Base-by-base conservation (phyloP, 768 basidiomycete species). In the Leccinum sublutescens region DNA sequence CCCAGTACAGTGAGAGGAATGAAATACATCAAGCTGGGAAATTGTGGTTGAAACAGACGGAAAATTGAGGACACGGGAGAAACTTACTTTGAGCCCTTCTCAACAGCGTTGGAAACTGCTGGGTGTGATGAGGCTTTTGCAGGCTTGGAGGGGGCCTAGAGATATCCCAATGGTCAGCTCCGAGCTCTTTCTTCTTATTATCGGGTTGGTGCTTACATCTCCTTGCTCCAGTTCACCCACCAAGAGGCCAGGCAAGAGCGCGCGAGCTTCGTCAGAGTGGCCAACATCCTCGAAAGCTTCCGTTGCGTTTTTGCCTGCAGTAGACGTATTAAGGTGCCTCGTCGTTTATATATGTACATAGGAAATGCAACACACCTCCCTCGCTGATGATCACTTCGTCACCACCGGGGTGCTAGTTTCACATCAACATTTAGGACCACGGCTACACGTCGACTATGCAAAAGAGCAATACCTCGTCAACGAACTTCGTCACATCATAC, bases 221-320 rank as follows among this genome's bases (percentile, higher is more conserved):
- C 77, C 80, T 66, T 87, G 79, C 70, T 91, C 89, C 65, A 95
- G 92, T 1, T 90, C 84, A 55, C 95, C 95, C 54, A 97, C 80
- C 45, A 85, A 77, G 82, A 97, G 85, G 64, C 75, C 86, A 17
- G 84, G 84, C 54, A 98, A 81, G 59, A 95, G 82, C 12, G 81
- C 88, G 54, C 97, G 87, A 25, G 97, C 97, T 77, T 99, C 97
- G 66, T 98, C 96, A 1, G 95, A 98, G 82, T 98, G 97, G 31
- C 97, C 97, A 31, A 99, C 96, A 74, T 99, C 97, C 78, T 98
- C 96, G 70, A 99, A 99, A 6, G 97, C 94, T 70, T 98, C 97
- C 34, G 96, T 95, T 23, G 96, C 95, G 73, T 98, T 95, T 73
- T 90, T 88, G 67, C 91, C 94, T 95, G 75, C 19, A 62, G 63